Base-by-base conservation (phyloP, 1,139 yeast species). In the Magnusiomyces clavatus region DNA sequence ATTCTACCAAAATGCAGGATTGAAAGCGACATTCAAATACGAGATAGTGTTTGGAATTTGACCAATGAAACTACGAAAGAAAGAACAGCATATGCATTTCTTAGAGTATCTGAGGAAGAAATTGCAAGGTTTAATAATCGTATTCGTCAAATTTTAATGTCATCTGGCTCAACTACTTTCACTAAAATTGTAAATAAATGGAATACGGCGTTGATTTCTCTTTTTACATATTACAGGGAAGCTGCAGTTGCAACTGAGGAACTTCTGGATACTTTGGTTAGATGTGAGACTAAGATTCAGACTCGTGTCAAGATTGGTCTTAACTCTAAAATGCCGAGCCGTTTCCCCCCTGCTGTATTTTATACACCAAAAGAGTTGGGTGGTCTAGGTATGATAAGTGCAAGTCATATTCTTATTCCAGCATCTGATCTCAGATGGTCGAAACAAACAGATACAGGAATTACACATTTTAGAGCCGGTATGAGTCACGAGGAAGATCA, bases 261-360 rank as follows among this genome's bases (percentile, higher is more conserved):
- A 3, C 72, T 94, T 42, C 72, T 94, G 13, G 97, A 90, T 66
- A 75, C 82, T 1, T 72, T 94, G 48, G 98, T 92, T 10, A 87
- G 86, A 62, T 82, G 95, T 60, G 99, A 94, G 64, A 90, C 97
- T 1, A 85, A 86, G 64, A 84, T 94, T 49, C 99, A 94, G 66
- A 94, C 92, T 52, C 76, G 96, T 58, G 96, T 94, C 24, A 94
- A 94, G 65, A 80, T 92, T 73, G 98, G 98, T 0, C 75, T 94
- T 56, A 94, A 94, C 63, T 90, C 97, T 8, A 94, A 94, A 69
- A 94, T 94, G 99, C 99, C 99, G 0, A 83, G 96, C 0, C 76
- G 99, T 51, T 94, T 94, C 70, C 99, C 99, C 2, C 99, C 98
- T 0, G 97, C 97, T 1, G 98, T 94, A 0, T 94, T 94, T 61